These are phyloP conservation scores for Tetracladium marchalianum DNA, from an alignment of 495 filamentous ascomycete genomes.

Conservation along the genomic window DNA sequence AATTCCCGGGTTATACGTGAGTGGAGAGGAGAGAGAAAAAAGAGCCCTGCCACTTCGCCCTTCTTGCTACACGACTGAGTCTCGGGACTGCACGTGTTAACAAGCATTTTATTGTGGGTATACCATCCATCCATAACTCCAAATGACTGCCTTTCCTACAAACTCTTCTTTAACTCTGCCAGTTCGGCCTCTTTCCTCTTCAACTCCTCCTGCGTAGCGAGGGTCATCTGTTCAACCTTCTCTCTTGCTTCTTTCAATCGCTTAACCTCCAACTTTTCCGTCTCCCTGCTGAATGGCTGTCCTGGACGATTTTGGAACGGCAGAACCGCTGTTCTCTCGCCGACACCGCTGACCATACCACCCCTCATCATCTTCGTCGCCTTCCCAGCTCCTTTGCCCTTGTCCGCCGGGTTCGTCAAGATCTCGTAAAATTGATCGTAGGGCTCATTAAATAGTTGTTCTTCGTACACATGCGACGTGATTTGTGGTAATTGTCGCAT, in stretches of 20 bases:
- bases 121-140: not conserved
- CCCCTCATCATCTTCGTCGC: slow-evolving; percentile 31
- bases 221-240: slow-evolving; percentile 55
- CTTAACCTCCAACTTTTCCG: slow-evolving; percentile 63
- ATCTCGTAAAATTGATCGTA: slow-evolving; percentile 80
- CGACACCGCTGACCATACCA: slow-evolving; percentile 36
- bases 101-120: no score
- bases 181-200: slow-evolving; percentile 47
- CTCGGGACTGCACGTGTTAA: no score
- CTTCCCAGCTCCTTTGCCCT: slow-evolving; percentile 27
- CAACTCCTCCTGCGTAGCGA: slow-evolving; percentile 53
- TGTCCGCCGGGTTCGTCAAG: slow-evolving; percentile 42
- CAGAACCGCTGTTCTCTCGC: slow-evolving; percentile 59
- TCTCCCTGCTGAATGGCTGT: slow-evolving; percentile 65
- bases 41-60: no score
- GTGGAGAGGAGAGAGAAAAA: no score
- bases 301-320: slow-evolving; percentile 50
- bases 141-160: not conserved
- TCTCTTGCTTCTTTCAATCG: slow-evolving; percentile 60
- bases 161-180: slow-evolving; percentile 26
- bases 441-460: slow-evolving; percentile 92
- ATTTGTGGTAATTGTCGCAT: slow-evolving; percentile 56
- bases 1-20: no score
- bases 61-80: no score
- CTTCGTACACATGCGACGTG: slow-evolving; percentile 71